Percentiles rank a stretch among this genome's conserved stretches.
Conservation (phyloP, 2,329 filamentous ascomycete genomes). For the Ilyonectria mors-panacis region DNA sequence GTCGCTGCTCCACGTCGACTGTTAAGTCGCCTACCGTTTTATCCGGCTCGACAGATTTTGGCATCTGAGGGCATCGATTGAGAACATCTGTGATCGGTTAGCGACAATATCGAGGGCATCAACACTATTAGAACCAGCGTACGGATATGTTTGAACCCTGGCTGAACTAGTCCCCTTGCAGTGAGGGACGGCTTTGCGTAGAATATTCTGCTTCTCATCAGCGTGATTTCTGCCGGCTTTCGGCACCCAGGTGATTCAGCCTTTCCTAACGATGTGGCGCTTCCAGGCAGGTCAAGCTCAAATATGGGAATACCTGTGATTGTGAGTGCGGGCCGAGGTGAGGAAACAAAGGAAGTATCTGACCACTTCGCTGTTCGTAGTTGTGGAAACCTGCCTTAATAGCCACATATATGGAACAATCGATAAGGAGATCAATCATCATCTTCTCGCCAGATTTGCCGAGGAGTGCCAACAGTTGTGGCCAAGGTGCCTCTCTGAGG, state of each 20-base stretch:
- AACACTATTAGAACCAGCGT: conserved; percentile 53
- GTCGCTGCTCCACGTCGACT: conserved; percentile 38
- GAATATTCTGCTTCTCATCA: conserved; percentile 88
- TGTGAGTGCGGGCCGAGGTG: conserved; percentile 6
- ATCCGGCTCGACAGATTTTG: not conserved
- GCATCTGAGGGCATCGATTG: conserved; percentile 72
- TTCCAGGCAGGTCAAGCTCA: conserved; percentile 56
- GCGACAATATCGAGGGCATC: not conserved
- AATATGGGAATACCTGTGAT: conserved; percentile 65
- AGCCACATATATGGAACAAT: conserved; percentile 81
- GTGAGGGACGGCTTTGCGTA: conserved; percentile 85
- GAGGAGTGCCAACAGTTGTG: conserved; percentile 79
- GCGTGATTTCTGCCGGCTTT: conserved; percentile 73
- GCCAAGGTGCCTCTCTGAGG: conserved; percentile 82
- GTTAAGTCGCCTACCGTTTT: not conserved
- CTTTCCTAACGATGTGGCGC: conserved; percentile 21
- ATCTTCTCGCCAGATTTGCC: conserved; percentile 82
- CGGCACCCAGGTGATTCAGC: conserved; percentile 22
- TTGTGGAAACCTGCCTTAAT: conserved; percentile 74
- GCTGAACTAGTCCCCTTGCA: conserved; percentile 75
- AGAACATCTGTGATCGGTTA: conserved; percentile 76
- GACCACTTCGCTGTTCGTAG: conserved; percentile 85
- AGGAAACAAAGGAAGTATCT: conserved; percentile 38
- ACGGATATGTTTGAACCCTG: conserved; percentile 88
- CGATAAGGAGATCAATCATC: conserved; percentile 82